phyloP scores from a whole-genome alignment of 106 monocot species.

The Dioscorea alata region DNA sequence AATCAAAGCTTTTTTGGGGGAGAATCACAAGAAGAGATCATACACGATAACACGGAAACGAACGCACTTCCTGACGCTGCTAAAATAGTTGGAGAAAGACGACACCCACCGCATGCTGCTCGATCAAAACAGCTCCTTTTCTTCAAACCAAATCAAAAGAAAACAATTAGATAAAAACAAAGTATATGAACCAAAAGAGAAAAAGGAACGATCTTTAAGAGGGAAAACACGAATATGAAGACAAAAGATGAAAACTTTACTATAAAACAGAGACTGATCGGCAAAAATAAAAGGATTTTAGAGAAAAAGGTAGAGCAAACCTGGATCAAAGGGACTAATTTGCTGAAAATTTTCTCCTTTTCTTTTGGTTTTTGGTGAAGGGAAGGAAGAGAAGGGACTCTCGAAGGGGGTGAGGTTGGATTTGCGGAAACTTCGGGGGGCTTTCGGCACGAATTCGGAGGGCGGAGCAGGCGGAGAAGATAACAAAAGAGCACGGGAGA shows the following conservation, averaged over 20 bases:
- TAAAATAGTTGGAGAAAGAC: not conserved
- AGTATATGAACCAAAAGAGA: not conserved
- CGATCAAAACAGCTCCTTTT: not conserved
- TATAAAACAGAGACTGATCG: too few relatives aligned
- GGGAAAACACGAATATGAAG: too few relatives aligned
- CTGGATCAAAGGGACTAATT: not conserved
- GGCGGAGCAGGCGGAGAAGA: not conserved
- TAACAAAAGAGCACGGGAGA: not conserved
- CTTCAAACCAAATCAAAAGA: not conserved
- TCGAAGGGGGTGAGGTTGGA: not conserved
- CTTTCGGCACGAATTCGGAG: not conserved
- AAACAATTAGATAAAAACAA: not conserved
- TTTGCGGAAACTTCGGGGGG: not conserved
- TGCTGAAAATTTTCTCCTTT: not conserved
- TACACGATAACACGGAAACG: constrained; percentile 21
- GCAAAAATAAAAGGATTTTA: too few relatives aligned
- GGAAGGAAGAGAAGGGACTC: not conserved
- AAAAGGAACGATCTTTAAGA: too few relatives aligned
- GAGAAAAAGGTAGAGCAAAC: too few relatives aligned
- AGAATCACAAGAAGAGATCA: not conserved
- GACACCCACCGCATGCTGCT: constrained; percentile 15
- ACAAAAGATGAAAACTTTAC: too few relatives aligned
- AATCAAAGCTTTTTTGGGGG: too few relatives aligned
- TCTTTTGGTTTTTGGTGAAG: not conserved
- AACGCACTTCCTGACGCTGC: constrained; percentile 10